Base-by-base conservation (phyloP, 1,139 yeast genomes). In the Pneumocystis canis region DNA sequence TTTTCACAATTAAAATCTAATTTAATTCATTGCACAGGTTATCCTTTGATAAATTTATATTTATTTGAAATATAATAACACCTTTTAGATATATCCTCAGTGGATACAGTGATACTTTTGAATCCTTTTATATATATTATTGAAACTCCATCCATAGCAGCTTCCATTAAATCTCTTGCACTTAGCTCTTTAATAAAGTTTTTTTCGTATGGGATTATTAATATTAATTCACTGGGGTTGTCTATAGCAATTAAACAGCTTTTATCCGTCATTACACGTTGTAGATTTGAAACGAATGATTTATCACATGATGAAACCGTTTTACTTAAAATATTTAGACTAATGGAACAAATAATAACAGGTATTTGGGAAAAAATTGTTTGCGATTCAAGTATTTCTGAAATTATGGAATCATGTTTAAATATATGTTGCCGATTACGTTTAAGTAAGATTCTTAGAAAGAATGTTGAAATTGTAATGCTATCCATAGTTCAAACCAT, bases 231-330 rank as follows among this genome's bases (percentile, higher is more conserved):
- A 4, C 73, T 74, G 25, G 80, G 84, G 47, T 79, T 88, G 56
- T 70, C 69, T 25, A 65, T 67, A 69, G 82, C 74, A 63, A 74
- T 86, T 67, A 78, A 83, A 16, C 85, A 84, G 69, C 78, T 85
- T 63, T 80, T 85, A 25, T 81, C 87, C 20, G 86, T 97, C 0
- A 79, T 94, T 65, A 88, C 97, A 0, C 96, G 89, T 71, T 92
- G 98, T 73, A 82, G 96, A 53, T 94, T 92, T 72, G 97, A 92
- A 75, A 96, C 96, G 1, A 87, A 95, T 0, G 97, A 90, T 71
- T 96, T 89, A 72, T 82, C 85, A 58, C 85, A 90, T 57, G 98
- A 94, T 74, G 98, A 94, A 71, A 88, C 95, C 0, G 94, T 94
- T 4, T 76, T 94, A 62, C 78, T 90, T 62, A 88, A 88, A 70